These are phyloP conservation scores for Sarocladium kiliense DNA, from an alignment of 2,329 filamentous ascomycete species.

Conservation along the genomic window DNA sequence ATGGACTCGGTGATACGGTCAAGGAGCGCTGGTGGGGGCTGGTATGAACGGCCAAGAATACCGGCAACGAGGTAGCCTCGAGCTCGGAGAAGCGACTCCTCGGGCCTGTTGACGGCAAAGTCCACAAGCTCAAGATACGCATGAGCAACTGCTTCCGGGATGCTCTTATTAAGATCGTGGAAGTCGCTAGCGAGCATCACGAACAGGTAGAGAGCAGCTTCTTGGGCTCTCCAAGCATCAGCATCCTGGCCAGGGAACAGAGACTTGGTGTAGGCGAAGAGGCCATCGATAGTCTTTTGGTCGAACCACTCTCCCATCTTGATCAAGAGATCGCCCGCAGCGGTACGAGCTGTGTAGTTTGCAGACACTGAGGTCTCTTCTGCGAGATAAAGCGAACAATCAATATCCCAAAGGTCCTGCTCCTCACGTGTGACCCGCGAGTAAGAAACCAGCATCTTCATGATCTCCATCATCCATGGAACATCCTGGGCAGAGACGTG, in stretches of 20 bases:
- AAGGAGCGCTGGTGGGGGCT: slow-evolving; percentile 60
- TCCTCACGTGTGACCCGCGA: slow-evolving; percentile 89
- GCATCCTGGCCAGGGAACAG: slow-evolving; percentile 56
- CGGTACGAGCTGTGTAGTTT: slow-evolving; percentile 92
- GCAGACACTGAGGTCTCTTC: slow-evolving; percentile 93
- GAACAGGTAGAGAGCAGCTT: slow-evolving; percentile 78
- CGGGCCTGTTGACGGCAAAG: slow-evolving; percentile 63
- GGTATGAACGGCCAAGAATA: slow-evolving; percentile 64
- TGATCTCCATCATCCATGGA: slow-evolving; percentile 81
- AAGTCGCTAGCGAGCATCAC: slow-evolving; percentile 83
- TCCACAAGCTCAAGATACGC: slow-evolving; percentile 78
- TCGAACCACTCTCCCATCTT: slow-evolving; percentile 90
- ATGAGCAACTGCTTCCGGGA: slow-evolving; percentile 64
- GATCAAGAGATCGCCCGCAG: slow-evolving; percentile 85
- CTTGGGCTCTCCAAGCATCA: slow-evolving; percentile 57
- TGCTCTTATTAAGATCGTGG: slow-evolving; percentile 66
- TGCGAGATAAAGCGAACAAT: slow-evolving; percentile 90
- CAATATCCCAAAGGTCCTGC: slow-evolving; percentile 92
- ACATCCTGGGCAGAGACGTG: slow-evolving; percentile 56
- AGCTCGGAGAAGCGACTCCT: slow-evolving; percentile 75
- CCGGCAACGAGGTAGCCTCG: slow-evolving; percentile 85
- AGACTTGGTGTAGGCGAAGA: slow-evolving; percentile 70
- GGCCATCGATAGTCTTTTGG: slow-evolving; percentile 67
- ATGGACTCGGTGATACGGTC: slow-evolving; percentile 73
- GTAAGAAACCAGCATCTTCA: slow-evolving; percentile 80